Percentiles rank a stretch among this genome's conserved stretches.
These are phyloP conservation scores for Tricholoma sp. DNA, from an alignment of 768 basidiomycete species.

Conservation along the genomic window DNA sequence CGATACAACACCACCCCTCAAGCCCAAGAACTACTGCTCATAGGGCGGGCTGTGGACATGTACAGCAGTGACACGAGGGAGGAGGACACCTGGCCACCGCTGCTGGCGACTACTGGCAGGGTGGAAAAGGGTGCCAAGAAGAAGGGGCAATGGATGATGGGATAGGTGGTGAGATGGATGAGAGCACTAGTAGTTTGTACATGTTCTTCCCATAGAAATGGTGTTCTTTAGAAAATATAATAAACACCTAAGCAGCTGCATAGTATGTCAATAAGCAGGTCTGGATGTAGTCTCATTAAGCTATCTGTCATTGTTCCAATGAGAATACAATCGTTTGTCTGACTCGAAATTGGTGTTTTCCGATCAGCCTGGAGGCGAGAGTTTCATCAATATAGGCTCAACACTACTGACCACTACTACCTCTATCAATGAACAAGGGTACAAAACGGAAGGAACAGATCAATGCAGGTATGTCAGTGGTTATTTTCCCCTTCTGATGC, in stretches of 20 bases:
- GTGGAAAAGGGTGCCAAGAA: background rate
- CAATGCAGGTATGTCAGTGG: background rate
- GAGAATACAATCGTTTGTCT: too few species aligned
- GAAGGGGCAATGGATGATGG: background rate
- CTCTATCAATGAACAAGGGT: too few species aligned
- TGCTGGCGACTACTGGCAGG: background rate
- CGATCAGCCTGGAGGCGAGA: background rate
- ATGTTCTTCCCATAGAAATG: too few species aligned
- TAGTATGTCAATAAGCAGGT: too few species aligned
- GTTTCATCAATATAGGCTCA: background rate
- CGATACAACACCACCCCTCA: background rate
- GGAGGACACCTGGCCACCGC: background rate
- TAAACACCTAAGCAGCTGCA: too few species aligned
- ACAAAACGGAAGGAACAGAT: background rate
- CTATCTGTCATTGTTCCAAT: too few species aligned
- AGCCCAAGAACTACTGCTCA: background rate
- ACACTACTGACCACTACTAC: background rate
- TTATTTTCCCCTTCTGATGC: background rate
- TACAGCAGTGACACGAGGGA: background rate
- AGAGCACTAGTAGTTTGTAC: background rate
- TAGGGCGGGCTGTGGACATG: background rate
- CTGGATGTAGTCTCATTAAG: too few species aligned
- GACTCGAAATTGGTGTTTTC: background rate
- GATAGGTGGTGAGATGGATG: background rate
- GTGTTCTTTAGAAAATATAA: too few species aligned